Evolutionary conservation across 2,329 filamentous ascomycete species (phyloP).

Genomic region (Fusarium kyushuense): DNA sequence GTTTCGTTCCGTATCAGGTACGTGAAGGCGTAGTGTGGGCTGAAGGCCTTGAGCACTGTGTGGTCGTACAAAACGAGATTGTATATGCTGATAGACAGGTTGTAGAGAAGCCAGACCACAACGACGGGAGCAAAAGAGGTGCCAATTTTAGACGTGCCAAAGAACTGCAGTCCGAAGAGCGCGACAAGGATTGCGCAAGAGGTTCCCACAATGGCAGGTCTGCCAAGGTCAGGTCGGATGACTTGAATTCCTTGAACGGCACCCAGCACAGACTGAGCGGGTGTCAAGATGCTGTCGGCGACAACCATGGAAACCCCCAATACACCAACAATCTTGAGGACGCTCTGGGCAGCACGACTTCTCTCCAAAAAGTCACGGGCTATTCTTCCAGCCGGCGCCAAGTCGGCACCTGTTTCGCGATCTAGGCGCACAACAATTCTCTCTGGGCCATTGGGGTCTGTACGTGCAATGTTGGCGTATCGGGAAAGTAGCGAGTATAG

Average conservation of each 20-base stretch:
- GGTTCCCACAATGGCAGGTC: conserved; percentile 70
- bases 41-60: conserved; percentile 68
- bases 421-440: conserved; percentile 69
- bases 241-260: conserved; percentile 74
- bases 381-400: conserved; percentile 63
- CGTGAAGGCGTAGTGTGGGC: conserved; percentile 68
- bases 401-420: conserved; percentile 67
- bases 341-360: conserved; percentile 61
- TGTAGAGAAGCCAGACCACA: conserved; percentile 74
- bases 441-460: conserved; percentile 65
- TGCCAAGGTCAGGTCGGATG: conserved; percentile 66
- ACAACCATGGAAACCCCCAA: conserved; percentile 77
- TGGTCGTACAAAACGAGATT: conserved; percentile 66
- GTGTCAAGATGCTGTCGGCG: conserved; percentile 74
- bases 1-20: conserved; percentile 71
- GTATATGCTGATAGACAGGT: conserved; percentile 73
- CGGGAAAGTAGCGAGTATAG: conserved; percentile 73
- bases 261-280: conserved; percentile 76
- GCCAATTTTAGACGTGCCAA: conserved; percentile 72
- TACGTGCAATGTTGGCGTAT: conserved; percentile 69
- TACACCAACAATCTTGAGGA: conserved; percentile 72
- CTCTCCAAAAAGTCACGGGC: conserved; percentile 70
- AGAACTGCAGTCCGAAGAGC: conserved; percentile 73
- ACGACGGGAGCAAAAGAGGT: conserved; percentile 74
- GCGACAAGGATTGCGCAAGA: conserved; percentile 73